phyloP scores from a whole-genome alignment of 192 early-diverging fungal species.

The Gigaspora rosea region DNA sequence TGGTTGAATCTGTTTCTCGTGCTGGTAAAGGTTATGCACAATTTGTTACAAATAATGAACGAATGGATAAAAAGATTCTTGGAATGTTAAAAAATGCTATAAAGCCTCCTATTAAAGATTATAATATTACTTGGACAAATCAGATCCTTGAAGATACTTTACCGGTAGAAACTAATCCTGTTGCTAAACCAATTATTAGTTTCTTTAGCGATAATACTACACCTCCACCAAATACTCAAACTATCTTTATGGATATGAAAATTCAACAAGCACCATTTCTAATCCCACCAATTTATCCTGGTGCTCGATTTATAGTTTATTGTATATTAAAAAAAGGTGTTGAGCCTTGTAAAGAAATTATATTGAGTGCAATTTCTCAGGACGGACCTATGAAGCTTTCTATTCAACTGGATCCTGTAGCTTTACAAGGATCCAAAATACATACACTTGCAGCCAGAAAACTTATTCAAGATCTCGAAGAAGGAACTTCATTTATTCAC shows the following conservation, averaged over 20 bases:
- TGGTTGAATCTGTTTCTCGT: conserved; percentile 50
- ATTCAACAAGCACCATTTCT: conserved; percentile 6
- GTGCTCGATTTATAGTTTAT: conserved; percentile 21
- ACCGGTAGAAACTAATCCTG: too few relatives aligned
- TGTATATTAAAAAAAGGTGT: background rate
- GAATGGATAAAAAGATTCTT: too few relatives aligned
- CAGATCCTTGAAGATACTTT: too few relatives aligned
- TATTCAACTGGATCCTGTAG: conserved; percentile 14
- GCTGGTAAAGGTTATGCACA: conserved; percentile 51
- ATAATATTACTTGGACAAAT: too few relatives aligned
- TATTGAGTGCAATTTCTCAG: too few relatives aligned
- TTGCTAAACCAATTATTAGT: too few relatives aligned
- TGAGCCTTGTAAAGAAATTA: too few relatives aligned
- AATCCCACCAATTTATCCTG: conserved; percentile 19
- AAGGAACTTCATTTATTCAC: too few relatives aligned
- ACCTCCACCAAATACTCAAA: too few relatives aligned
- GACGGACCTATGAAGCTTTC: conserved; percentile 12
- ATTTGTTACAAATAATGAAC: conserved; percentile 43
- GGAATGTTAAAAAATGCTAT: too few relatives aligned
- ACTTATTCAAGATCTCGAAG: conserved; percentile 18
- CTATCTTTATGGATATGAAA: conserved; percentile 15
- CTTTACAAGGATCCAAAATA: conserved; percentile 11
- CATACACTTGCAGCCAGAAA: conserved; percentile 28
- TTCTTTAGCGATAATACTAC: too few relatives aligned
- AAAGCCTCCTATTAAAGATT: too few relatives aligned